Evolutionary conservation across 257 asterid species (phyloP), one percentile per base, ranked within the genome.

Genomic region (Handroanthus guayacan): DNA sequence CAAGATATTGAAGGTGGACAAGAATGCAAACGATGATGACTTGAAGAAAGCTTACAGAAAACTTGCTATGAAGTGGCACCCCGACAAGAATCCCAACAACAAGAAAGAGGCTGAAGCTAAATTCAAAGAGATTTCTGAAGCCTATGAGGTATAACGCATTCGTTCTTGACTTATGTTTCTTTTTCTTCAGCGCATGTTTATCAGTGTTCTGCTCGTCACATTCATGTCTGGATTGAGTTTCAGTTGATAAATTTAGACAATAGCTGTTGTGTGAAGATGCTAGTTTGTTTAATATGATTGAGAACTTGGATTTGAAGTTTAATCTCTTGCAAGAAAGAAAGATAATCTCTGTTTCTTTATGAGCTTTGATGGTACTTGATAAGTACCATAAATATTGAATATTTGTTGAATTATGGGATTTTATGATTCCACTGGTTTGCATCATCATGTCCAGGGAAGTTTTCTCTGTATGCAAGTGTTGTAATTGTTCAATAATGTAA

Each of bases 1-100:
- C 63, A 74, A 38, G 63, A 31, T 74, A 63, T 48, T 74, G 71
- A 13, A 74, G 64, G 78, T 74, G 60, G 78, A 62, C 34, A 74
- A 63, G 64, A 74, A 36, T 50, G 78, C 78, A 9, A 62, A 62
- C 36, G 78, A 89, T 56, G 92, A 87, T 13, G 95, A 87, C 3
- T 76, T 89, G 83, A 89, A 89, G 88, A 89, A 83, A 86, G 88
- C 95, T 76, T 89, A 89, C 60, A 54, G 95, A 38, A 87, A 87
- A 60, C 81, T 89, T 63, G 92, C 94, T 8, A 89, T 89, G 92
- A 87, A 87, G 64, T 89, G 94, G 94, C 94, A 89, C 20, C 94
- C 94, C 41, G 94, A 89, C 34, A 89, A 89, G 83, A 89, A 89
- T 47, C 92, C 90, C 14, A 87, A 65, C 79, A 86, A 86, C 75